These are phyloP conservation scores for Cercophora sp. DNA, from an alignment of 495 filamentous ascomycete species.

Conservation along the genomic window DNA sequence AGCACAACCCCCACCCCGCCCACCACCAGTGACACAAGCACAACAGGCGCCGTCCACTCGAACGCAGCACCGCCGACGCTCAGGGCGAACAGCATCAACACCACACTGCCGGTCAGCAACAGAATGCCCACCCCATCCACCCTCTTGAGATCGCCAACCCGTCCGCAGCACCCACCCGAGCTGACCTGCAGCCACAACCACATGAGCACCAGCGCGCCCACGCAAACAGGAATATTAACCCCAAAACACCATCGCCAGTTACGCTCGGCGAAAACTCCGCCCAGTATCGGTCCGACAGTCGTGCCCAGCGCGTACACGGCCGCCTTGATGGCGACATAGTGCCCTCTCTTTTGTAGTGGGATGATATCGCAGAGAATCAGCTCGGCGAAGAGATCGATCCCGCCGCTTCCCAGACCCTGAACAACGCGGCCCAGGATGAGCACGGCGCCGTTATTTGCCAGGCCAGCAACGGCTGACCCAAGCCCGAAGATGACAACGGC, in stretches of 20 bases:
- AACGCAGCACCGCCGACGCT: constrained; percentile 26
- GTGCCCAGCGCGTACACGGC: constrained; percentile 70
- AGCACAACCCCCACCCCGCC: constrained; percentile 20
- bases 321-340: constrained; percentile 54
- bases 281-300: constrained; percentile 69
- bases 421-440: constrained; percentile 71
- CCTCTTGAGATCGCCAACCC: constrained; percentile 12
- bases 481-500: constrained; percentile 38
- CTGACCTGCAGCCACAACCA: constrained; percentile 28
- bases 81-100: constrained; percentile 32
- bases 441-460: constrained; percentile 43
- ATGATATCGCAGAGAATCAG: constrained; percentile 63
- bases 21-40: constrained; percentile 16
- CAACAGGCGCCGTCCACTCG: constrained; percentile 22
- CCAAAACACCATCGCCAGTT: constrained; percentile 29
- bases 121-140: constrained; percentile 30
- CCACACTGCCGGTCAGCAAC: constrained; percentile 27
- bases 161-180: constrained; percentile 8
- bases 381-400: constrained; percentile 48
- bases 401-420: constrained; percentile 79
- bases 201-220: constrained; percentile 23
- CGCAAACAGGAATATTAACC: constrained; percentile 28
- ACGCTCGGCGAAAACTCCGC: constrained; percentile 64
- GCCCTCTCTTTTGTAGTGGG: constrained; percentile 61
- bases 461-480: constrained; percentile 42